A percentile compares a stretch with the other conserved stretches of the same genome.
phyloP scores from a whole-genome alignment of 129 eudicot species.

The Flaveria bidentis region DNA sequence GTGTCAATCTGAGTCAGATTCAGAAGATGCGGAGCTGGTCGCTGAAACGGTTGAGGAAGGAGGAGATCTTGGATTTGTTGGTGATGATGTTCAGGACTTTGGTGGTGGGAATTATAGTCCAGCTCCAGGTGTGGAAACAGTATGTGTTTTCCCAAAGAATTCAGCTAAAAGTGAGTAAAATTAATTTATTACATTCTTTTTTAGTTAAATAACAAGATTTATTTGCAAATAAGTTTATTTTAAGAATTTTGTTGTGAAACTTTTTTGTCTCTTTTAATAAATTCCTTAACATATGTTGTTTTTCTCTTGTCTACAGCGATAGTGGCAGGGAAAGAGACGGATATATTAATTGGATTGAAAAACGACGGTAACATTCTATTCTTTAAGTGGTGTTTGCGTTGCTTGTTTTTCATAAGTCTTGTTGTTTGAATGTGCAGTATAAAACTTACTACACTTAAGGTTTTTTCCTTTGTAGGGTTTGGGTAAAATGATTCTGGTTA shows the following conservation, averaged over 20 bases:
- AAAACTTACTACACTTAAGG: not conserved
- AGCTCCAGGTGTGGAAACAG: slow-evolving; percentile 86
- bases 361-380: slow-evolving; percentile 65
- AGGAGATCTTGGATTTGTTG: slow-evolving; percentile 80
- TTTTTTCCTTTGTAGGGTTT: not conserved
- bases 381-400: not conserved
- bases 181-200: not conserved
- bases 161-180: slow-evolving; percentile 48
- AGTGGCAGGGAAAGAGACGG: slow-evolving; percentile 82
- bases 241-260: not conserved
- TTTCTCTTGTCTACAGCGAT: slow-evolving; percentile 51
- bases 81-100: slow-evolving; percentile 74
- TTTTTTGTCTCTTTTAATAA: slow-evolving; percentile 8
- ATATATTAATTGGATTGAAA: slow-evolving; percentile 80
- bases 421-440: slow-evolving; percentile 2
- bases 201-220: not conserved
- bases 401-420: not conserved
- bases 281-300: not conserved
- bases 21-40: slow-evolving; percentile 48
- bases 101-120: slow-evolving; percentile 63
- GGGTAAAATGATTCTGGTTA: not conserved
- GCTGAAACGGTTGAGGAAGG: slow-evolving; percentile 61
- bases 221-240: not conserved
- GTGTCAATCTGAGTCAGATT: slow-evolving; percentile 71
- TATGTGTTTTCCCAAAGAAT: slow-evolving; percentile 87